Base-by-base conservation (phyloP, 495 filamentous ascomycete genomes). In the Cudoniella acicularis region DNA sequence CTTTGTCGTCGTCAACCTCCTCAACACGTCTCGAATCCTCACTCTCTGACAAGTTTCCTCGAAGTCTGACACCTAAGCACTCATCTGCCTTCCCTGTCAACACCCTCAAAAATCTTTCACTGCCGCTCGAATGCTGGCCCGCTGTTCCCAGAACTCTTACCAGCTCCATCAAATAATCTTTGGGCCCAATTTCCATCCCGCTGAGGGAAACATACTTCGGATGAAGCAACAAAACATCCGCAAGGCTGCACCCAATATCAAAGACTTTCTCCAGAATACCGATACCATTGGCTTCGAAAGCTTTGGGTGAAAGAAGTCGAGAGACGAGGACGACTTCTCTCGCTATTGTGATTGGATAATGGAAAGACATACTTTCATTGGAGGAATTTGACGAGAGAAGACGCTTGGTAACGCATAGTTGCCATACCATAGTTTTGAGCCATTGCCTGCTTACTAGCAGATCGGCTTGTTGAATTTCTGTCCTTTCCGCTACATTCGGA, bases 381-480 rank as follows among this genome's bases (percentile, higher is more conserved):
- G 48, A 8, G 3, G 54, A 27, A 13, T 20, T 10, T n/a, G 47
- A 53, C 3, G 48, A 57, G 9, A 83, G 77, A 0, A 83, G 70
- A 13, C 73, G 66, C 57, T 78, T 74, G 1, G 69, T 75, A 69
- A 84, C 79, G 6, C 80, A 81, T 20, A 82, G 67, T 48, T 79
- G 82, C 83, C 83, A 86, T 59, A 84, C 77, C 63, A 84, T 79
- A 0, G 79, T 72, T 24, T 79, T 76, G 0, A 86, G 73, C 83
- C 83, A 86, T 59, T 86, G 82, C 54, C 79, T 77, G 1, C 79
- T 84, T 58, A 84, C 76, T 49, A 80, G 71, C 10, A 85, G 75
- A 63, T 86, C 82, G 10, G 82, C 79, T 45, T 78, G 77, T 57
- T 86, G 81, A 41, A 77, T 80, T 27, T 54, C 41, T 3, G 57